These are phyloP conservation scores for Centaurea solstitialis DNA, from an alignment of 129 eudicot species.

Conservation along the genomic window DNA sequence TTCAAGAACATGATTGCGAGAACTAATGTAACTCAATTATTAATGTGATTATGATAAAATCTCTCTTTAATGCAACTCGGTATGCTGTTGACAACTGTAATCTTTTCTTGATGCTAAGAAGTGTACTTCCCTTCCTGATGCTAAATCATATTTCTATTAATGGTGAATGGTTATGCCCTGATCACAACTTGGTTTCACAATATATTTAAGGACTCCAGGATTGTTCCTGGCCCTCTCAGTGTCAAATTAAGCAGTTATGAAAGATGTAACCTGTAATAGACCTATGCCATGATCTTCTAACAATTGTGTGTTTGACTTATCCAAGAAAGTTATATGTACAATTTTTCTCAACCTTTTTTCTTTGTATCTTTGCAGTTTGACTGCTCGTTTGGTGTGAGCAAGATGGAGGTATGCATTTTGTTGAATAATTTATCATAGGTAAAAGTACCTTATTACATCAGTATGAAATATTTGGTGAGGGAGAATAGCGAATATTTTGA, in stretches of 20 bases:
- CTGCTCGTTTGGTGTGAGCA: conserved; percentile 81
- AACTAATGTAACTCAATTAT: not conserved
- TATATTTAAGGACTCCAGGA: not conserved
- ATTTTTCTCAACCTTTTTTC: not conserved
- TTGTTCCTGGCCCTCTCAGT: not conserved
- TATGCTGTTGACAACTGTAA: not conserved
- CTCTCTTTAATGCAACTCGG: not conserved
- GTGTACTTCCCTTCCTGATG: not conserved
- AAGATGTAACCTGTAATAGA: not conserved
- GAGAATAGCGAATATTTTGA: not conserved
- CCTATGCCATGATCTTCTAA: not conserved
- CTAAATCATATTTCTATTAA: too few relatives aligned
- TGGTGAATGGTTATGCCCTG: not conserved
- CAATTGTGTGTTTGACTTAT: not conserved
- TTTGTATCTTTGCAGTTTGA: conserved; percentile 66
- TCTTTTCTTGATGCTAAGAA: not conserved
- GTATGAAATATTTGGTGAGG: not conserved
- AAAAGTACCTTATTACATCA: conserved; percentile 1
- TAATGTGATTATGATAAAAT: not conserved
- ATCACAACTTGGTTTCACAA: not conserved
- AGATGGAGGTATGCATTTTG: conserved; percentile 69
- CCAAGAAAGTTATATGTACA: not conserved
- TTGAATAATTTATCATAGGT: not conserved
- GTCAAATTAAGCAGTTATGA: not conserved
- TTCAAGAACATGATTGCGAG: not conserved